These are phyloP conservation scores for Ascochyta clinopodiicola DNA, from an alignment of 2,329 filamentous ascomycete species.

Conservation along the genomic window DNA sequence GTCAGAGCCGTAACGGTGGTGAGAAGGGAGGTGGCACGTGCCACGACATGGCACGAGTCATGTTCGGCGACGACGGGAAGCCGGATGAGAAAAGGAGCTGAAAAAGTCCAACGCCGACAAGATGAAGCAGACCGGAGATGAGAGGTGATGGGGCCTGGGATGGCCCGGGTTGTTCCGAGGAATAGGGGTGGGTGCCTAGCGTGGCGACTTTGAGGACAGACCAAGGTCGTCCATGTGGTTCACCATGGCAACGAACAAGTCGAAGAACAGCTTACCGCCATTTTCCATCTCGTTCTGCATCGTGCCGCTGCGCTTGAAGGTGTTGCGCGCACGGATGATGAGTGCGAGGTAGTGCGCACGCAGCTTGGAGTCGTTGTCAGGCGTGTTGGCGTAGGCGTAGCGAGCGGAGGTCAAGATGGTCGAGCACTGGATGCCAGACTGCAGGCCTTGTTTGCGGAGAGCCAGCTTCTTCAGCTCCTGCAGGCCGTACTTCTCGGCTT, in stretches of 20 bases:
- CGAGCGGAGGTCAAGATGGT: slow-evolving; percentile 88
- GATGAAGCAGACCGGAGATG: slow-evolving; percentile 24
- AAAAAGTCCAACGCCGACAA: slow-evolving; percentile 11
- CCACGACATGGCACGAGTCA: slow-evolving; percentile 16
- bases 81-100: slow-evolving; percentile 12
- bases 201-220: slow-evolving; percentile 39
- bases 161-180: slow-evolving; percentile 5
- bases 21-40: slow-evolving; percentile 28
- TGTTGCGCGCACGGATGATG: slow-evolving; percentile 85
- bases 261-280: slow-evolving; percentile 88
- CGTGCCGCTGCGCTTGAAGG: slow-evolving; percentile 91
- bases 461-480: slow-evolving; percentile 85
- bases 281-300: slow-evolving; percentile 96
- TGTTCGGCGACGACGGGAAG: slow-evolving; percentile 20
- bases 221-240: slow-evolving; percentile 71
- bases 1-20: slow-evolving; percentile 27
- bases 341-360: slow-evolving; percentile 90
- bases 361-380: slow-evolving; percentile 88
- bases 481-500: slow-evolving; percentile 82
- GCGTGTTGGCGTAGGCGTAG: slow-evolving; percentile 87
- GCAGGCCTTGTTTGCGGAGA: slow-evolving; percentile 86
- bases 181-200: slow-evolving; percentile 29
- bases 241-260: slow-evolving; percentile 89
- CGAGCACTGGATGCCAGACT: slow-evolving; percentile 81
- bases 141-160: slow-evolving; percentile 11